Percentiles rank a stretch among this genome's conserved stretches.
These are phyloP conservation scores for Penicillium psychrofluorescens DNA, from an alignment of 495 filamentous ascomycete species.

Conservation along the genomic window DNA sequence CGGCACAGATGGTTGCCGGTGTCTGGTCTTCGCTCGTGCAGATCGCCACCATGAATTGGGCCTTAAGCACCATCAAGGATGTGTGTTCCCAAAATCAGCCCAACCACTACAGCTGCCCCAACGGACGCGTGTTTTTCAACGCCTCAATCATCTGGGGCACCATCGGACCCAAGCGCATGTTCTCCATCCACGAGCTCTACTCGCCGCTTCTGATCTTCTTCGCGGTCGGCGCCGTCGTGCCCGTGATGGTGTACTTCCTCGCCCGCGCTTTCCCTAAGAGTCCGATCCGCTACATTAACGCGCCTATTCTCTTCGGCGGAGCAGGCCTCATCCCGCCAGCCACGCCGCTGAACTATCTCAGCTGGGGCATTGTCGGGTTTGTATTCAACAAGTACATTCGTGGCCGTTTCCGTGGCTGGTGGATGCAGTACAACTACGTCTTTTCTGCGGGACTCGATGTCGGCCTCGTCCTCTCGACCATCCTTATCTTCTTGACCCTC, in stretches of 20 bases:
- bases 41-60: constrained; percentile 54
- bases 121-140: constrained; percentile 55
- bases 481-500: constrained; percentile 66
- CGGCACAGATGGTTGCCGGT: constrained; percentile 46
- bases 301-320: constrained; percentile 43
- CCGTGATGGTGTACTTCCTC: constrained; percentile 37
- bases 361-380: constrained; percentile 62
- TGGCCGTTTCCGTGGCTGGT: constrained; percentile 59
- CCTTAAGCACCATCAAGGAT: constrained; percentile 44
- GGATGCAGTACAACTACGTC: constrained; percentile 74
- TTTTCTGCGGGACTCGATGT: constrained; percentile 65
- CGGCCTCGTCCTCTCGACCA: constrained; percentile 56
- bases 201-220: constrained; percentile 41
- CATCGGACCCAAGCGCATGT: constrained; percentile 46
- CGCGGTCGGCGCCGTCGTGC: constrained; percentile 40
- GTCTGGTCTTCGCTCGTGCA: constrained; percentile 54
- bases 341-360: constrained; percentile 46
- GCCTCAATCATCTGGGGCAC: constrained; percentile 49
- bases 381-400: constrained; percentile 61
- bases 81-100: constrained; percentile 43
- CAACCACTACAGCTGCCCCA: constrained; percentile 54
- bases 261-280: constrained; percentile 37
- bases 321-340: constrained; percentile 42
- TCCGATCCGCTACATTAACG: constrained; percentile 34
- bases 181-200: constrained; percentile 43